A percentile compares a stretch with the other conserved stretches of the same genome.
phyloP scores from a whole-genome alignment of 2,329 filamentous ascomycete species.

The Pseudonectria buxi region DNA sequence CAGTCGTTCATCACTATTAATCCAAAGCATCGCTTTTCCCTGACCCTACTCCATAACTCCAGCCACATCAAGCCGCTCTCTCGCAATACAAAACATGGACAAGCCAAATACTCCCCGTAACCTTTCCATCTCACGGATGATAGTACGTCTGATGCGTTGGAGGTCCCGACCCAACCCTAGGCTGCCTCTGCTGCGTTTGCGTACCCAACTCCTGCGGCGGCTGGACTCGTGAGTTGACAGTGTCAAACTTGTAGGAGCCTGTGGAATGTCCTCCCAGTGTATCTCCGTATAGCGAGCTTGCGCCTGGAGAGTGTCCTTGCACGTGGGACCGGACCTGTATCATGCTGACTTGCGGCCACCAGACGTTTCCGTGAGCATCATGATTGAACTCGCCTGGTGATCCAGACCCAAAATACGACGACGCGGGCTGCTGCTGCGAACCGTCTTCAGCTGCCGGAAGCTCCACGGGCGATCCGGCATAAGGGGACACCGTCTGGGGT shows the following conservation, averaged over 20 bases:
- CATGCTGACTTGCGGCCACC: slow-evolving; percentile 29
- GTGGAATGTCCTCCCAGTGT: neutral
- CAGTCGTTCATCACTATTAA: no score
- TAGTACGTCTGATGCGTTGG: slow-evolving; percentile 19
- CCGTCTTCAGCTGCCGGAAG: slow-evolving; percentile 16
- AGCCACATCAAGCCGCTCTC: no score
- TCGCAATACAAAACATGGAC: no score
- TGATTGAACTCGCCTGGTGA: slow-evolving; percentile 20
- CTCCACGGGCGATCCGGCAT: slow-evolving; percentile 21
- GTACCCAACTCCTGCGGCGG: slow-evolving; percentile 19
- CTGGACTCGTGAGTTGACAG: slow-evolving; percentile 12
- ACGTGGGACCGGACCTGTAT: slow-evolving; percentile 17
- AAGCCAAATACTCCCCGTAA: no score
- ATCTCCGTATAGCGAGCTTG: slow-evolving; percentile 13
- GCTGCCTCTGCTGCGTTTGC: slow-evolving; percentile 12
- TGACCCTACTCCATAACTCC: no score
- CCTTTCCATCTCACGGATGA: slow-evolving; percentile 11
- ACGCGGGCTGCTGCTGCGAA: slow-evolving; percentile 2
- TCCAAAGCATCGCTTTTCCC: no score
- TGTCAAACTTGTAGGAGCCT: slow-evolving; percentile 10
- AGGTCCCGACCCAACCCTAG: slow-evolving; percentile 5
- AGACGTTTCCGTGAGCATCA: slow-evolving; percentile 25
- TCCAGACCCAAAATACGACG: slow-evolving; percentile 11
- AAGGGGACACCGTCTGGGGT: slow-evolving; percentile 14
- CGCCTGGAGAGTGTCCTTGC: slow-evolving; percentile 10